phyloP scores from a whole-genome alignment of 2,329 filamentous ascomycete genomes.

The Grosmannia serpens region DNA sequence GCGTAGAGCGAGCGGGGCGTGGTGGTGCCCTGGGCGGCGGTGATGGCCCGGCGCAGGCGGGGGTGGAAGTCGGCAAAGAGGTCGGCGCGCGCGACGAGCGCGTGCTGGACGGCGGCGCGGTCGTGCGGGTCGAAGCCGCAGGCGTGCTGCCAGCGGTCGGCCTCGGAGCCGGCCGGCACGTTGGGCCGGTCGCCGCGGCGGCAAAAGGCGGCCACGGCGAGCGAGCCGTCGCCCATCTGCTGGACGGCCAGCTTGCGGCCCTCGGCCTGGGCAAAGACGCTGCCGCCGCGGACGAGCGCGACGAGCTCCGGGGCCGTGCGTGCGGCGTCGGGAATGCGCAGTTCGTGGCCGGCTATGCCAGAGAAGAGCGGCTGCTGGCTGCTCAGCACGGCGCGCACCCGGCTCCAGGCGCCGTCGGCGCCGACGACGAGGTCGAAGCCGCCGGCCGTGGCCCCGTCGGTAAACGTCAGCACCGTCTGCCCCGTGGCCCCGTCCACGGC shows the following conservation, averaged over 20 bases:
- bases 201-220: conserved; percentile 22
- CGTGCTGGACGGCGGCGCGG: conserved; percentile 24
- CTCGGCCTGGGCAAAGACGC: conserved; percentile 30
- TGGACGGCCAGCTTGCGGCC: conserved; percentile 30
- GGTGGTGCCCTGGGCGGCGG: conserved; percentile 26
- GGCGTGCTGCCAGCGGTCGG: conserved; percentile 24
- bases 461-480: conserved; percentile 25
- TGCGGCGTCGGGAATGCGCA: conserved; percentile 29
- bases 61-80: conserved; percentile 29
- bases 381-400: conserved; percentile 22
- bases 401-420: conserved; percentile 26
- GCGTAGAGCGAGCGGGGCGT: conserved; percentile 35
- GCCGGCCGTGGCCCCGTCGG: conserved; percentile 17
- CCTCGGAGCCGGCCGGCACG: conserved; percentile 18
- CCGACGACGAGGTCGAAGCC: conserved; percentile 28
- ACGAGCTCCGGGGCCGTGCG: conserved; percentile 29
- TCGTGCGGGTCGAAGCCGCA: conserved; percentile 33
- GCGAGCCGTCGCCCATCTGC: conserved; percentile 36
- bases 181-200: conserved; percentile 22
- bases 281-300: conserved; percentile 34
- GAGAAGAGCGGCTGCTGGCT: conserved; percentile 31
- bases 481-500: conserved; percentile 2
- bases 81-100: conserved; percentile 22
- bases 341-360: conserved; percentile 30
- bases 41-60: conserved; percentile 28